These are phyloP conservation scores for Aristolochia californica DNA, from an alignment of 164 flowering plant species.

Conservation along the genomic window DNA sequence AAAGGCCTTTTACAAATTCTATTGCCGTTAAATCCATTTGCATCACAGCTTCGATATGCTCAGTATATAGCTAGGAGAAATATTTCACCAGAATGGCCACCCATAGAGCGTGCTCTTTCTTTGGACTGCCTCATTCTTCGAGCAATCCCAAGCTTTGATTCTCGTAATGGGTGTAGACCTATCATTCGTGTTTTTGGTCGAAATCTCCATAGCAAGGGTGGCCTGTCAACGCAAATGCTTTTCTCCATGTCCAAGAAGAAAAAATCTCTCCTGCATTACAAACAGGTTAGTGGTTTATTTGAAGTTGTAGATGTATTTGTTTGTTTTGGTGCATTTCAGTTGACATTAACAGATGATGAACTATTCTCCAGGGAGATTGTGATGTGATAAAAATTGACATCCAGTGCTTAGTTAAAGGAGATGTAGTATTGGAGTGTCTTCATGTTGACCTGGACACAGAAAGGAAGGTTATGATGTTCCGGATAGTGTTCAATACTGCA, in stretches of 20 bases:
- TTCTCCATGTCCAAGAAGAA: constrained; percentile 77
- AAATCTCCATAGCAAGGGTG: constrained; percentile 55
- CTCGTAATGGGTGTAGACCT: constrained; percentile 81
- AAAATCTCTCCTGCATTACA: constrained; percentile 57
- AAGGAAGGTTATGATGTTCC: constrained; percentile 97
- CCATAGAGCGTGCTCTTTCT: constrained; percentile 80
- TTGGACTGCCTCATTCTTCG: constrained; percentile 91
- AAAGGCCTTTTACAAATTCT: constrained; percentile 79
- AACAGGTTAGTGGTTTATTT: constrained; percentile 42
- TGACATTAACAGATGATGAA: background rate
- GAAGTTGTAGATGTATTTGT: background rate
- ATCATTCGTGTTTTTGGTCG: constrained; percentile 87
- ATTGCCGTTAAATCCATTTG: constrained; percentile 82
- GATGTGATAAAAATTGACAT: constrained; percentile 94
- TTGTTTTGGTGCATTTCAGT: background rate
- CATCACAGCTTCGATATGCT: constrained; percentile 93
- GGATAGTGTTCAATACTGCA: constrained; percentile 92
- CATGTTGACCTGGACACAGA: constrained; percentile 79
- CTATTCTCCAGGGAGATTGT: constrained; percentile 61
- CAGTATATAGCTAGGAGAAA: constrained; percentile 91
- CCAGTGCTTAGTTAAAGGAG: constrained; percentile 94
- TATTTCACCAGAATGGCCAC: constrained; percentile 91
- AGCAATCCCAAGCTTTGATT: constrained; percentile 78
- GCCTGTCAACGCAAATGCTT: constrained; percentile 75
- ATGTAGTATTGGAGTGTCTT: constrained; percentile 90